Conservation (phyloP, 192 early-diverging fungal species). For the Linnemannia schmuckeri region DNA sequence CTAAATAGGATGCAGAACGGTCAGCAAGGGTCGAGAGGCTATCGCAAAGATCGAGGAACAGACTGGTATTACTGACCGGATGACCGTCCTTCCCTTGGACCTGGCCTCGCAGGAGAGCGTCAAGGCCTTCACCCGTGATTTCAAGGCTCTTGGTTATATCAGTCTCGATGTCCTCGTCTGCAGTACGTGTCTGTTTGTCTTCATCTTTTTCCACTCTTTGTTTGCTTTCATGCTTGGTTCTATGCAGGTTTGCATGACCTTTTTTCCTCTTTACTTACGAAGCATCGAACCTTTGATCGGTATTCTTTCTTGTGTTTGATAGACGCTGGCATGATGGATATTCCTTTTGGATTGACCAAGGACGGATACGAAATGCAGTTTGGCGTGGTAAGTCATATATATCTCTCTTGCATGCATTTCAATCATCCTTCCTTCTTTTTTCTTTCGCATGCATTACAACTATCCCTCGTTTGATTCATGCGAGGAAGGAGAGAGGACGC, state of each 20-base stretch:
- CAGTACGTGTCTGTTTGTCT: slow-evolving; percentile 24
- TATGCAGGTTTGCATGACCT: background rate
- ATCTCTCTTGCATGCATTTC: background rate
- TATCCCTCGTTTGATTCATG: background rate
- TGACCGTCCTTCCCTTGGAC: slow-evolving; percentile 46
- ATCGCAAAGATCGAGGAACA: slow-evolving; percentile 43
- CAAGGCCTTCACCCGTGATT: slow-evolving; percentile 52
- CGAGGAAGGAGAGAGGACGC: background rate
- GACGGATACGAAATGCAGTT: slow-evolving; percentile 75
- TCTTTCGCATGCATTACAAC: background rate
- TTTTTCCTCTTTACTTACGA: background rate
- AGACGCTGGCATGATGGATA: slow-evolving; percentile 74
- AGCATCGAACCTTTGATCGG: background rate
- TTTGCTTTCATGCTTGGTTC: background rate
- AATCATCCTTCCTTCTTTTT: background rate
- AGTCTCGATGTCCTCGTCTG: slow-evolving; percentile 41
- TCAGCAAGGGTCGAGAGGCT: slow-evolving; percentile 35
- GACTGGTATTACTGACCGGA: slow-evolving; percentile 31
- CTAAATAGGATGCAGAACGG: slow-evolving; percentile 40
- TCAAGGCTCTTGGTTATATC: slow-evolving; percentile 21
- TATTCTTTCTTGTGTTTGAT: slow-evolving; percentile 40
- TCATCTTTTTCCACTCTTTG: background rate
- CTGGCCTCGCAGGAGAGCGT: slow-evolving; percentile 65
- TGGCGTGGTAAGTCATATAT: slow-evolving; percentile 58
- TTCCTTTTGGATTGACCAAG: slow-evolving; percentile 68